A percentile compares a stretch with the other conserved stretches of the same genome.
Evolutionary conservation across 139 green algal genomes (phyloP).

Genomic region (Closterium sp.): DNA sequence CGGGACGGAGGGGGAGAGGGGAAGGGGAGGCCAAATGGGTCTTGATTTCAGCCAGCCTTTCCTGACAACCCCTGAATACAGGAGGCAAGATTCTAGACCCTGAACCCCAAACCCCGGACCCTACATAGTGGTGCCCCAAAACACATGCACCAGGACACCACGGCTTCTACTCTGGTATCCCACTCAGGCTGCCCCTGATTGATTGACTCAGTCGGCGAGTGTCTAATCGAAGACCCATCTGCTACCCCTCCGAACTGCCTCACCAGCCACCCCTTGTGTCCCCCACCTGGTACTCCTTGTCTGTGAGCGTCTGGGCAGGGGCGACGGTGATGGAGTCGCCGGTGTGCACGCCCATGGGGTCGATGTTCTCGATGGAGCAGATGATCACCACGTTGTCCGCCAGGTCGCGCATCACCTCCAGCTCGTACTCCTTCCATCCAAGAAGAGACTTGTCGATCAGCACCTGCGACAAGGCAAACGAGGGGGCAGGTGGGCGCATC

Average conservation of each 20-base stretch:
- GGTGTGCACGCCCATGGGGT: conserved; percentile 99
- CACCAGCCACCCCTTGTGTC: neutral
- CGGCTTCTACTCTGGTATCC: too few species aligned
- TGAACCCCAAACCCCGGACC: neutral
- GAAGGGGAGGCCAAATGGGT: conserved; percentile 92
- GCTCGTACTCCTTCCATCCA: conserved; percentile 96
- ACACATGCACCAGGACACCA: too few species aligned
- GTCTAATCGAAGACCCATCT: too few species aligned
- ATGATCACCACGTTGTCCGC: conserved; percentile 99
- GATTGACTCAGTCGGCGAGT: too few species aligned
- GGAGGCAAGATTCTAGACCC: neutral
- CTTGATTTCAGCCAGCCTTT: too few species aligned
- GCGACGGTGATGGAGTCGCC: conserved; percentile 76
- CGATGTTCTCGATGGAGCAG: conserved; percentile 99
- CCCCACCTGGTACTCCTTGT: conserved; percentile 82
- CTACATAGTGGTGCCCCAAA: too few species aligned
- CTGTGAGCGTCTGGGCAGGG: conserved; percentile 81
- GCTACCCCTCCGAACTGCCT: too few species aligned
- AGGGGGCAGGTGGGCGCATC: too few species aligned
- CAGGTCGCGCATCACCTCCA: conserved; percentile 98
- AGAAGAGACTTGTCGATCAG: conserved; percentile 91
- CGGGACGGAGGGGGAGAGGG: conserved; percentile 79
- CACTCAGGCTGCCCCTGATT: too few species aligned
- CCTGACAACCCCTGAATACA: too few species aligned
- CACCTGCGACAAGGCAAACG: conserved; percentile 50